These are phyloP conservation scores for Sclerotinia glacialis DNA, from an alignment of 2,329 filamentous ascomycete genomes.

Conservation along the genomic window DNA sequence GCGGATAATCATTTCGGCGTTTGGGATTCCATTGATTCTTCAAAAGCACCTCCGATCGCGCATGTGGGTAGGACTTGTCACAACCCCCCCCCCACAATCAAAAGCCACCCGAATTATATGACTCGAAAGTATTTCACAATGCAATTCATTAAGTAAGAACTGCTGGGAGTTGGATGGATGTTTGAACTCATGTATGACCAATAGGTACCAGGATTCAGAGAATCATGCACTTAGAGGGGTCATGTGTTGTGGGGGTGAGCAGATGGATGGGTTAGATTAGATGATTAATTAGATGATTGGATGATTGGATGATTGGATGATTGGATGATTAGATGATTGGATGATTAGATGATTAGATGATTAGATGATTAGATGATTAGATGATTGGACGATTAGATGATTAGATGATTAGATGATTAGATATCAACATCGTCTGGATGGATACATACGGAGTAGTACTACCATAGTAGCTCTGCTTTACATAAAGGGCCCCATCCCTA, in stretches of 20 bases:
- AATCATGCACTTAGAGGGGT: constrained; percentile 15
- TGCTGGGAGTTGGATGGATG: neutral
- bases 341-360: neutral
- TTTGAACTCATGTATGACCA: constrained; percentile 16
- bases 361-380: neutral
- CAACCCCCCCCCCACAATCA: constrained; percentile 1
- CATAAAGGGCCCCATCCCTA: too few relatives aligned
- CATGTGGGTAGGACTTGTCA: neutral
- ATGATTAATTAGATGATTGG: too few relatives aligned
- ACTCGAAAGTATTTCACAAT: constrained; percentile 5
- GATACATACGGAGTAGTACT: too few relatives aligned
- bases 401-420: neutral
- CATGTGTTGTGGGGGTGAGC: constrained; percentile 14
- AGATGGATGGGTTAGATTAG: constrained; percentile 5
- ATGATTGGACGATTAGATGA: neutral
- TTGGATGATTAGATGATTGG: too few relatives aligned
- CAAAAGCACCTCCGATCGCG: neutral
- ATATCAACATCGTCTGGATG: constrained; percentile 8
- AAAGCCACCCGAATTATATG: constrained; percentile 12
- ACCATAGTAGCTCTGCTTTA: too few relatives aligned
- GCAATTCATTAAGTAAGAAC: neutral
- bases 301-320: constrained; percentile 5
- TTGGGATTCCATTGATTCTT: neutral
- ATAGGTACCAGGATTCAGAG: constrained; percentile 6
- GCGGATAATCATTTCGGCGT: constrained; percentile 1